phyloP scores from a whole-genome alignment of 192 early-diverging fungal species.

The Lobosporangium transversale region DNA sequence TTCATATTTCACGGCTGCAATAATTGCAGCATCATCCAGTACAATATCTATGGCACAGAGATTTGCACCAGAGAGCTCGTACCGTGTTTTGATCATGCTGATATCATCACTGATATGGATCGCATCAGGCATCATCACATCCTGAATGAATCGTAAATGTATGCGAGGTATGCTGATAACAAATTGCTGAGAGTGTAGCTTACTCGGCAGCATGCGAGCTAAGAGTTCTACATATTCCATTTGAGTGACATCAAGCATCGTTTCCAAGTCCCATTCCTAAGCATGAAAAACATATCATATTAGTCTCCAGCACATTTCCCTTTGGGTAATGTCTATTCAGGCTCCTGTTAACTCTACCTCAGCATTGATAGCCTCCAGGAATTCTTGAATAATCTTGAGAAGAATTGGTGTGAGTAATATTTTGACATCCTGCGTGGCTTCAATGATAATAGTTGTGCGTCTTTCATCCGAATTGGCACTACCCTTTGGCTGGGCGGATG shows the following conservation, averaged over 20 bases:
- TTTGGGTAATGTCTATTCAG: background rate
- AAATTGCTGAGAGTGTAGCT: constrained; percentile 62
- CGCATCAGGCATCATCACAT: constrained; percentile 72
- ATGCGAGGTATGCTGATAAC: constrained; percentile 63
- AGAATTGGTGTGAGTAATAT: constrained; percentile 75
- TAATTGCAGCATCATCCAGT: constrained; percentile 60
- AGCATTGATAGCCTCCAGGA: constrained; percentile 65
- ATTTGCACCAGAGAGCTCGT: constrained; percentile 66
- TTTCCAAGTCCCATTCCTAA: constrained; percentile 71
- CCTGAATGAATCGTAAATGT: constrained; percentile 76
- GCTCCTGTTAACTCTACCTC: too few relatives aligned
- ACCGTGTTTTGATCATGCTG: constrained; percentile 61
- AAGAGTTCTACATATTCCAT: constrained; percentile 69
- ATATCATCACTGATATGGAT: constrained; percentile 59
- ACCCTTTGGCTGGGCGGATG: constrained; percentile 42
- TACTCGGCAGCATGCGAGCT: constrained; percentile 59
- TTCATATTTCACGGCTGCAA: constrained; percentile 60
- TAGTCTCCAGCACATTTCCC: background rate
- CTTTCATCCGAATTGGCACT: constrained; percentile 49
- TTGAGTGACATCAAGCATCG: constrained; percentile 73
- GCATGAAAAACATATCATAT: background rate
- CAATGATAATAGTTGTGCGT: constrained; percentile 59
- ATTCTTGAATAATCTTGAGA: constrained; percentile 72
- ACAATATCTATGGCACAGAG: constrained; percentile 73
- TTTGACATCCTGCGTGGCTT: constrained; percentile 63